Evolutionary conservation across 2,329 filamentous ascomycete species (phyloP), one percentile per base, ranked within the genome.

Genomic region (Colletotrichum horii): DNA sequence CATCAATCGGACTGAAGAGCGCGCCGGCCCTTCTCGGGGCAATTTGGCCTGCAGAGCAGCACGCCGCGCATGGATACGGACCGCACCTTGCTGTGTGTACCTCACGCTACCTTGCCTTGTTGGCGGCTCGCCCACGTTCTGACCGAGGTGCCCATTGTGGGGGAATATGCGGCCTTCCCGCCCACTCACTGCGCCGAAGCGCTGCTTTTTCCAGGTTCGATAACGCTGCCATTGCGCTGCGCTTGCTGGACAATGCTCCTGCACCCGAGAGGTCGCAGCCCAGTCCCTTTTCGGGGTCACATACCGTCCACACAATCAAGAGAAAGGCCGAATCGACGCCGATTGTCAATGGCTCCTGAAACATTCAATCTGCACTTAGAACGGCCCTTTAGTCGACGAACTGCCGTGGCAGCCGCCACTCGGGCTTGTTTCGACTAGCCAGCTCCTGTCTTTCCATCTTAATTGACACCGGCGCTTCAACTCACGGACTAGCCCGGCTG

Each of bases 101-200:
- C 38, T 68, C 67, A 66, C 65, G 52, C 58, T 61, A 61, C 26
- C 58, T 34, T 61, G 28, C 58, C 58, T 71, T 30, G 65, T 58
- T 34, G 55, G 55, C 60, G 43, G 70, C 36, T 79, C 74, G 61
- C 68, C 43, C 43, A 52, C 43, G n/a, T 52, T 77, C 78, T 79
- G 79, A 78, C 73, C 79, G 78, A 66, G 38, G 30, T 34, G 74
- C 70, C 38, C 66, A 36, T 79, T 77, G 80, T 81, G 81, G 81
- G 82, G 82, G 79, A 58, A 15, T 28, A 26, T 58, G 61, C 61
- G 68, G 26, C 43, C 30, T n/a, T 30, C 26, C 80, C 58, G 78
- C 79, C 78, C 79, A 78, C 79, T 78, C 81, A 77, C 69, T 78
- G 78, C 77, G 77, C 72, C 76, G 79, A 69, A 62, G 32, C n/a